Percentiles rank a stretch among this genome's conserved stretches.
phyloP scores from a whole-genome alignment of 1,284 basidiomycete genomes.

The Melampsora abietis-canadensis region DNA sequence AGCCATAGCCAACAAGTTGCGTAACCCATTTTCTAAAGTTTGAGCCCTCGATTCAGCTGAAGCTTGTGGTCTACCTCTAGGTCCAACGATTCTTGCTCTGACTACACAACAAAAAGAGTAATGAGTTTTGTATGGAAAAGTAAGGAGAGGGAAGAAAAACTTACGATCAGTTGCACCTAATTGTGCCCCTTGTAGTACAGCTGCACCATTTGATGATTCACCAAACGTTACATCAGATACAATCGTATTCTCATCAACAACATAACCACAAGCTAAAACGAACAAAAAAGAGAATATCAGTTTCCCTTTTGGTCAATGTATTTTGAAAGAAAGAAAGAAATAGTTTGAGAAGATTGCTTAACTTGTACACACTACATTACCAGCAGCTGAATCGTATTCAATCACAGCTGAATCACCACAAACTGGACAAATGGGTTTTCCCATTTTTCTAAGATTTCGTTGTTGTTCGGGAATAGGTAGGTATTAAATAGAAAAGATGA shows the following conservation, averaged over 20 bases:
- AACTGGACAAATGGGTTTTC: slow-evolving; percentile 17
- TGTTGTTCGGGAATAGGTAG: no score
- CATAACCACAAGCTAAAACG: slow-evolving; percentile 54
- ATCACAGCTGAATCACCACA: slow-evolving; percentile 34
- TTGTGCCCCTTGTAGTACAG: slow-evolving; percentile 91
- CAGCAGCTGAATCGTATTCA: slow-evolving; percentile 30
- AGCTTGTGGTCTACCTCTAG: slow-evolving; percentile 59
- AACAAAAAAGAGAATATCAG: neutral
- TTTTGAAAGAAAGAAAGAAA: no score
- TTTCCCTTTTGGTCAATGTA: no score
- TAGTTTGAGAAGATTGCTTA: slow-evolving; percentile 2
- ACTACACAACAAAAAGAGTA: slow-evolving; percentile 57
- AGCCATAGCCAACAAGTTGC: slow-evolving; percentile 76
- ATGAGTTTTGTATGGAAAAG: neutral
- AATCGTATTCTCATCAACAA: slow-evolving; percentile 90
- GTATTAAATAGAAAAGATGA: no score
- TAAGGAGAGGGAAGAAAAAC: slow-evolving; percentile 53
- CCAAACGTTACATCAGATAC: slow-evolving; percentile 91
- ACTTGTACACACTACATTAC: slow-evolving; percentile 37
- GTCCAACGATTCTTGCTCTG: slow-evolving; percentile 71
- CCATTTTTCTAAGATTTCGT: no score
- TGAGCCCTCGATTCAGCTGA: slow-evolving; percentile 11
- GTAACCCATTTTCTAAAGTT: slow-evolving; percentile 61
- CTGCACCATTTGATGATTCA: slow-evolving; percentile 84
- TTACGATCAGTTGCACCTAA: slow-evolving; percentile 87